Evolutionary conservation across 306 rosid genomes (phyloP).

Genomic region (Inga oerstediana): DNA sequence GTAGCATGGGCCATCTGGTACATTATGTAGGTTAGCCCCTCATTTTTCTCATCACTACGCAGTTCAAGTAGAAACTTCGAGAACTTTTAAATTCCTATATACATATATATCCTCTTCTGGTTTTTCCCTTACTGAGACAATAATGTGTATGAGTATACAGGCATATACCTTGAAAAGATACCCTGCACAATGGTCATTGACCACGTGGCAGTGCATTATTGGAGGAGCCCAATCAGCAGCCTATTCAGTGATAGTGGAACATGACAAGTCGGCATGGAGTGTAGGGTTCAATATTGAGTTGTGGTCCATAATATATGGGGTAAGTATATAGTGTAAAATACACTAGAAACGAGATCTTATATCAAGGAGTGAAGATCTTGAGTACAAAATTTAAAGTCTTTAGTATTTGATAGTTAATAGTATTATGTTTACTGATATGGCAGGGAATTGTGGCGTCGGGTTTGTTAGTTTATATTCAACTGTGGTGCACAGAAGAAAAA

Average conservation of each 20-base stretch:
- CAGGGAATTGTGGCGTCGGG: constrained; percentile 75
- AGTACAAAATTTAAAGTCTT: neutral
- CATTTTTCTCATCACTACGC: neutral
- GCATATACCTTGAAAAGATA: constrained; percentile 58
- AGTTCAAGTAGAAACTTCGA: neutral
- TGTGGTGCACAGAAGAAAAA: constrained; percentile 70
- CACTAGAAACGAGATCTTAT: too few relatives aligned
- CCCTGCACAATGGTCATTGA: constrained; percentile 61
- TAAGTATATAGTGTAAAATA: constrained; percentile 32
- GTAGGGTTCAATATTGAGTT: constrained; percentile 69
- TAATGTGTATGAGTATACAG: neutral
- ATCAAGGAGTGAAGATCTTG: too few relatives aligned
- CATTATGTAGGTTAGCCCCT: constrained; percentile 62
- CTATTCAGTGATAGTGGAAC: constrained; percentile 54
- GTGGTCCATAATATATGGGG: constrained; percentile 71
- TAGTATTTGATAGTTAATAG: neutral
- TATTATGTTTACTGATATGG: neutral
- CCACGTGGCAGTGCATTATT: constrained; percentile 69
- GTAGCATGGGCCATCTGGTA: constrained; percentile 60
- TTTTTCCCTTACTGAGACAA: neutral
- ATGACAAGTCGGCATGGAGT: constrained; percentile 58
- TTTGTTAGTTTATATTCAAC: constrained; percentile 55
- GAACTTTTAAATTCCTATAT: neutral
- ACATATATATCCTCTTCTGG: neutral
- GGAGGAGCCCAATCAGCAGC: constrained; percentile 83